A percentile compares a stretch with the other conserved stretches of the same genome.
Evolutionary conservation across 2,329 filamentous ascomycete species (phyloP).

Genomic region (Cytospora mali): DNA sequence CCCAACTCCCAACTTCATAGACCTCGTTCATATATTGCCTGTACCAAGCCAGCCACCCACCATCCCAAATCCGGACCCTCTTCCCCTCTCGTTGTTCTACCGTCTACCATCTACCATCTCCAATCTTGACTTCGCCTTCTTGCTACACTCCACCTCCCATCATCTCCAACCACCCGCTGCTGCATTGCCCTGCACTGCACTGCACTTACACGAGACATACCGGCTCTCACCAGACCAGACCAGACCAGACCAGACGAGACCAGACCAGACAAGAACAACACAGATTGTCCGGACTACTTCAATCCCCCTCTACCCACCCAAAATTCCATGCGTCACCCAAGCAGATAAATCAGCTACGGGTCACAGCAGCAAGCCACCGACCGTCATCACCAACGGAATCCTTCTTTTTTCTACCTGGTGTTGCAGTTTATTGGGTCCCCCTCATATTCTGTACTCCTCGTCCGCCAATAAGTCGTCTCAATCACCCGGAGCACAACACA

Average conservation of each 20-base stretch:
- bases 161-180: background rate
- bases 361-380: background rate
- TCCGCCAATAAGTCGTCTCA: background rate
- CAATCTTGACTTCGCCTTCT: slow-evolving; percentile 8
- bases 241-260: background rate
- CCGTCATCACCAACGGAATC: background rate
- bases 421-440: background rate
- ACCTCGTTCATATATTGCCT: background rate
- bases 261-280: background rate
- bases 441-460: background rate
- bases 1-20: slow-evolving; percentile 9
- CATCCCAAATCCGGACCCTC: slow-evolving; percentile 18
- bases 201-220: background rate
- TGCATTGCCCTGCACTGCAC: background rate
- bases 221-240: background rate
- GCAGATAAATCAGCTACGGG: background rate
- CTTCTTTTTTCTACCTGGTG: background rate
- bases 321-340: slow-evolving; percentile 3
- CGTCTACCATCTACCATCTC: too few relatives aligned
- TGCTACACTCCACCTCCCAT: slow-evolving; percentile 13
- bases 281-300: background rate
- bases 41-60: slow-evolving; percentile 6
- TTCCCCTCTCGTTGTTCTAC: background rate
- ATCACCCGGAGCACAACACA: background rate
- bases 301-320: background rate